Base-by-base conservation (phyloP, 2,329 filamentous ascomycete species). In the Colletotrichum lini region DNA sequence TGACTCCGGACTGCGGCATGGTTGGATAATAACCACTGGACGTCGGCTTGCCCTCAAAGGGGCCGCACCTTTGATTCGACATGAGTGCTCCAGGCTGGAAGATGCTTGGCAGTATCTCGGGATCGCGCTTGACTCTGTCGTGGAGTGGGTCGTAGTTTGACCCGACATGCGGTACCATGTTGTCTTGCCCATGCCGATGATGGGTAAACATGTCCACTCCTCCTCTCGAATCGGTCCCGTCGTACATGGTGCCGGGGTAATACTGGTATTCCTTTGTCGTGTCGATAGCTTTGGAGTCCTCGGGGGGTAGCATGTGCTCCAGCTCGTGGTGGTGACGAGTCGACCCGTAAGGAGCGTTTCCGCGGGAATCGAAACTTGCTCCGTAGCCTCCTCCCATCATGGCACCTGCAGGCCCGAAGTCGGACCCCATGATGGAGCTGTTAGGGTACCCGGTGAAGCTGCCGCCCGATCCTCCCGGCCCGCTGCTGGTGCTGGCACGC, bases 401-500 rank as follows among this genome's bases (percentile, higher is more conserved):
- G 26, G 80, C 76, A 50, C 80, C 77, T 3, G 81, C 76, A 7
- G 81, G 66, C 6, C 78, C 77, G 72, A 84, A 84, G 18, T 83
- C 80, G 4, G 81, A 75, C 2, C 82, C 81, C 30, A 86, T 78
- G 38, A 84, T 79, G 44, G 80, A 79, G 59, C 81, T 82, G 26
- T 79, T 78, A 1, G 79, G 78, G 67, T 84, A 85, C n/a, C 83
- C 83, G 21, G 90, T 87, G 74, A 89, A 86, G 52, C 87, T 88
- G 26, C 91, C 89, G 47, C 90, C 89, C 0, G 91, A 90, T 16
- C 93, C 92, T 67, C 87, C 87, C 2, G 87, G 86, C 0, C 93
- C 92, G 76, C 92, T 94, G 76, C 91, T 90, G 3, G 91, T 87
- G 79, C 91, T 94, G 63, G 90, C 87, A 65, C 91, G 88, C 73